Evolutionary conservation across 1,284 basidiomycete genomes (phyloP).

Genomic region (Stygiomarasmius scandens): DNA sequence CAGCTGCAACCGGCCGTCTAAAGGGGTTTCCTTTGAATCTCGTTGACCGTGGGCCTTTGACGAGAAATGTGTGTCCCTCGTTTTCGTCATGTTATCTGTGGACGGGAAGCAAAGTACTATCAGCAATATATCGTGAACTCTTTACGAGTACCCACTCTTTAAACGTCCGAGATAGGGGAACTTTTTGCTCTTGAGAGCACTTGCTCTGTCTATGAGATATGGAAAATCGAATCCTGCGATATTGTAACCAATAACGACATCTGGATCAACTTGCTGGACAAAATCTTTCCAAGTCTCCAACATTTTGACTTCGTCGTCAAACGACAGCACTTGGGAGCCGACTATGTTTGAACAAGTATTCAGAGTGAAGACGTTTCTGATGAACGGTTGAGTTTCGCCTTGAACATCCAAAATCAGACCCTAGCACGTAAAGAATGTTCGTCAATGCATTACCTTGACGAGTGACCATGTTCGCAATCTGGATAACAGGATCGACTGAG

Average conservation of each 20-base stretch:
- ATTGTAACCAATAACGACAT: conserved; percentile 95
- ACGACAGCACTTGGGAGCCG: conserved; percentile 91
- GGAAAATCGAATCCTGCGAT: conserved; percentile 92
- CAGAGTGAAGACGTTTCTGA: conserved; percentile 94
- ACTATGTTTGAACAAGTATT: conserved; percentile 93
- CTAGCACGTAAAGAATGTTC: too few relatives aligned
- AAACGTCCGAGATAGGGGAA: conserved; percentile 85
- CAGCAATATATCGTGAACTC: conserved; percentile 10
- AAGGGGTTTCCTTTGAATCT: conserved; percentile 88
- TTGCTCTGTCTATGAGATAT: conserved; percentile 89
- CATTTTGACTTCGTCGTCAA: conserved; percentile 73
- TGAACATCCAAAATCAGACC: too few relatives aligned
- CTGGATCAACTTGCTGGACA: conserved; percentile 86
- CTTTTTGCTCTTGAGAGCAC: conserved; percentile 69
- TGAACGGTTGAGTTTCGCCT: conserved; percentile 88
- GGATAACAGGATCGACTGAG: conserved; percentile 88
- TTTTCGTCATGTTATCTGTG: conserved; percentile 73
- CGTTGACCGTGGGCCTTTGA: conserved; percentile 95
- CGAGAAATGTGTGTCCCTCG: conserved; percentile 92
- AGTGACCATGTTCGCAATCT: conserved; percentile 98
- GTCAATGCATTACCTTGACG: conserved; percentile 70
- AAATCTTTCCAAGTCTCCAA: conserved; percentile 85
- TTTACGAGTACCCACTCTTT: conserved; percentile 69
- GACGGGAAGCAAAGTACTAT: not conserved
- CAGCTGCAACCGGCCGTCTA: conserved; percentile 90